Evolutionary conservation across 1,284 basidiomycete species (phyloP).

Genomic region (Ustilago lituana): DNA sequence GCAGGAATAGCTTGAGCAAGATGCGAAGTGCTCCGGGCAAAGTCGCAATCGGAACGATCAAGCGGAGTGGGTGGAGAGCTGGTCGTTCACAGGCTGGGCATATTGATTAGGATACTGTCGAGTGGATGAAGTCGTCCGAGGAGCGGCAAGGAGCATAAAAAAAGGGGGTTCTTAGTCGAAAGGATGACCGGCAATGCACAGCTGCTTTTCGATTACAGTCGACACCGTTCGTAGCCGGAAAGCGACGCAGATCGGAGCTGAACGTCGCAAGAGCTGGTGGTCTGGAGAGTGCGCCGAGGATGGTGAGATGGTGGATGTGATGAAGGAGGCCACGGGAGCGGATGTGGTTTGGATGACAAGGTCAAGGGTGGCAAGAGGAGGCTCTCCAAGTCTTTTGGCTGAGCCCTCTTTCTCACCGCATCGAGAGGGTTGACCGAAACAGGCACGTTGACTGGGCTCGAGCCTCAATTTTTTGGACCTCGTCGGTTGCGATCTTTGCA

Average conservation of each 20-base stretch:
- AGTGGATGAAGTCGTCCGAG: background rate
- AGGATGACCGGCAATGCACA: constrained; percentile 2
- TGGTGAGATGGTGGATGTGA: background rate
- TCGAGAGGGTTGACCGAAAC: background rate
- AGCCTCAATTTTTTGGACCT: constrained; percentile 17
- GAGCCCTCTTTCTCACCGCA: background rate
- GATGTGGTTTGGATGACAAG: constrained; percentile 4
- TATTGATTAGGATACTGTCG: background rate
- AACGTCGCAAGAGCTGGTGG: background rate
- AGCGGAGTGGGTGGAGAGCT: background rate
- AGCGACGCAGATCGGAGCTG: background rate
- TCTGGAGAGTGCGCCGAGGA: background rate
- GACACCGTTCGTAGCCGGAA: background rate
- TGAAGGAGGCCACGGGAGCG: background rate
- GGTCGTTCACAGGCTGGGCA: constrained; percentile 5
- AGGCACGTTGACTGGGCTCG: constrained; percentile 5
- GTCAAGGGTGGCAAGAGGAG: constrained; percentile 8
- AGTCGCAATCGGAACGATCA: no score
- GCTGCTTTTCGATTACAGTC: background rate
- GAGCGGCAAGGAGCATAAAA: background rate
- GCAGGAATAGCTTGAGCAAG: no score
- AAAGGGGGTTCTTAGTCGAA: no score
- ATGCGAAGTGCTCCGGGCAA: no score
- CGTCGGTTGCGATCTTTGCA: no score
- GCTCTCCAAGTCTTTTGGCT: no score